Evolutionary conservation across 2,329 filamentous ascomycete species (phyloP), one percentile per base, ranked within the genome.

Genomic region (Bretziella fagacearum): DNA sequence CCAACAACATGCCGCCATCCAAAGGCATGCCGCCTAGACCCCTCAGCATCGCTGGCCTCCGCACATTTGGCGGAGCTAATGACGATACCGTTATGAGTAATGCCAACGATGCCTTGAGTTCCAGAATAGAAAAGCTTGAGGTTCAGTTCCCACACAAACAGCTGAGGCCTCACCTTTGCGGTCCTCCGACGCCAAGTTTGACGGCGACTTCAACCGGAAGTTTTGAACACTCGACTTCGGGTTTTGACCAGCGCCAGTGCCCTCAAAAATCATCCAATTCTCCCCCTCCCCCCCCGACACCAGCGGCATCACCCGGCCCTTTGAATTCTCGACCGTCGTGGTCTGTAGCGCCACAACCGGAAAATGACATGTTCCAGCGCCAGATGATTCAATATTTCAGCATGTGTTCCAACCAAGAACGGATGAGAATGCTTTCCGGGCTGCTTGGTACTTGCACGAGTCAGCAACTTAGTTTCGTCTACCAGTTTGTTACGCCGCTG

Each of bases 401-500:
- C 56, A 76, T 79, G 47, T 79, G 85, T 61, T 81, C 78, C 49
- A 74, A 79, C 20, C 73, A 77, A 1, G 82, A 89, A 62, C 77
- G 84, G 49, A 83, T 86, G 56, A 74, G 83, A 32, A 75, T 93
- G 56, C 67, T 98, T 50, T 84, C 84, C 44, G 87, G 94, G 59
- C 68, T 98, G 49, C 68, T 98, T 53, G 93, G 93, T 57, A 74
- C 94, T 55, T 98, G 91, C 66, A 93, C 93, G 55, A 95, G 84
- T 56, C 86, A 93, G 58, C 82, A 93, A 61, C 70, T 98, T 54
- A 94, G 86, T 63, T 96, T 95, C 59, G 87, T 98, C 17, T 85
- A 93, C 55, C 85, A 93, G 60, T 93, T 94, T 62, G 89, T 98
- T 55, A 89, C 85, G 60, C 91, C 91, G 23, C 67, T 93, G 52